phyloP scores from a whole-genome alignment of 352 stramenopile species.

The Phytophthora pini region DNA sequence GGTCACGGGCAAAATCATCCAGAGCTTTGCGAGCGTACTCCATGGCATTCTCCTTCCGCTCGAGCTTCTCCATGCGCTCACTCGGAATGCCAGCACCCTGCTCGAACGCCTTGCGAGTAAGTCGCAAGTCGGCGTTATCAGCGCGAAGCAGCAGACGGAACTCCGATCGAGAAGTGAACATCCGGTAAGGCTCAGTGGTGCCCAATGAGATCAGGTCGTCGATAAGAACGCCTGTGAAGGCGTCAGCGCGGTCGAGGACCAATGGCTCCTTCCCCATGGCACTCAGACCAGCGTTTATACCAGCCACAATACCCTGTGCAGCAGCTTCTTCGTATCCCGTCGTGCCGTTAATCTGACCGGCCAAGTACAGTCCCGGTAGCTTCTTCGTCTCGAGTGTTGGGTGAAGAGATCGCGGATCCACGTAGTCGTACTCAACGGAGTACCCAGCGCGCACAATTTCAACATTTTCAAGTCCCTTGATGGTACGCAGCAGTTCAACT shows the following conservation, averaged over 20 bases:
- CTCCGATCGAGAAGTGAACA: conserved; percentile 98
- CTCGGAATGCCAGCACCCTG: conserved; percentile 70
- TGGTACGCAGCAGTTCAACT: conserved; percentile 93
- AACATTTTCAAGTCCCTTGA: conserved; percentile 95
- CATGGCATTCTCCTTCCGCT: conserved; percentile 86
- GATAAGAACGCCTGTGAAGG: conserved; percentile 98
- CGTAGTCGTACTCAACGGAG: conserved; percentile 99
- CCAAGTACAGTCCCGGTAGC: conserved; percentile 93
- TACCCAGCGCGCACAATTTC: conserved; percentile 97
- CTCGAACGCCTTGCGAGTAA: conserved; percentile 94
- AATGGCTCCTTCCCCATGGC: conserved; percentile 78
- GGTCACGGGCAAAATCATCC: conserved; percentile 65
- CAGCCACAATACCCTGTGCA: conserved; percentile 97
- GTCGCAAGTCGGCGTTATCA: conserved; percentile 97
- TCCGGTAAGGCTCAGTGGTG: conserved; percentile 98
- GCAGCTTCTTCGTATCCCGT: conserved; percentile 99
- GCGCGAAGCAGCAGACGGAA: conserved; percentile 85
- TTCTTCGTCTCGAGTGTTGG: conserved; percentile 96
- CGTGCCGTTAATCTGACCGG: conserved; percentile 99
- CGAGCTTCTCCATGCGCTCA: conserved; percentile 82
- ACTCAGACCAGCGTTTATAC: conserved; percentile 93
- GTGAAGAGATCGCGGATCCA: conserved; percentile 94
- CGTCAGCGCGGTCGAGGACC: conserved; percentile 93
- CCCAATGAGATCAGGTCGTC: conserved; percentile 98
- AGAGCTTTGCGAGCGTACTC: conserved; percentile 55